Conservation (phyloP, 2,329 filamentous ascomycete genomes). For the Exophiala mesophila region DNA sequence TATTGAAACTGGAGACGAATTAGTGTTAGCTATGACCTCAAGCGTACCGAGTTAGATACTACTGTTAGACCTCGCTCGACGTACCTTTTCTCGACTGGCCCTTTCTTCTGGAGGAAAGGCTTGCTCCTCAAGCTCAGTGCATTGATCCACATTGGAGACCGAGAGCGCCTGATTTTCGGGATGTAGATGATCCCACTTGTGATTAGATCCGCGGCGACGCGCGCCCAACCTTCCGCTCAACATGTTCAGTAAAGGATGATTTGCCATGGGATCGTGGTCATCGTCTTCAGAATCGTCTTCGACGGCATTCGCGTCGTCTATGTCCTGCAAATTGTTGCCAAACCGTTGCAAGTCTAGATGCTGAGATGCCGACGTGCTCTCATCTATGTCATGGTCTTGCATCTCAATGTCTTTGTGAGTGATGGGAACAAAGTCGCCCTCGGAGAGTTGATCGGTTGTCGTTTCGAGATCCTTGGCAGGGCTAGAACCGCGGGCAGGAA, state of each 20-base stretch:
- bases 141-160: slow-evolving; percentile 46
- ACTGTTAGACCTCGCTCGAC: slow-evolving; percentile 10
- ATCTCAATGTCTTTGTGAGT: slow-evolving; percentile 25
- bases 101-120: slow-evolving; percentile 56
- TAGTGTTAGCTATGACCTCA: slow-evolving; percentile 1
- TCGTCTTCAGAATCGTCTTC: slow-evolving; percentile 25
- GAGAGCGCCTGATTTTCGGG: slow-evolving; percentile 72
- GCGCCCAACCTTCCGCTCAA: slow-evolving; percentile 25
- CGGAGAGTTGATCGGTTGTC: slow-evolving; percentile 14
- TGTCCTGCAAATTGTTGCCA: slow-evolving; percentile 19
- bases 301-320: slow-evolving; percentile 18
- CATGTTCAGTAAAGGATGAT: slow-evolving; percentile 26
- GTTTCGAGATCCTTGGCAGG: slow-evolving; percentile 17
- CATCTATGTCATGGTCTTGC: slow-evolving; percentile 15
- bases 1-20: slow-evolving; percentile 60
- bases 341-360: slow-evolving; percentile 22
- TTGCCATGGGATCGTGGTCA: slow-evolving; percentile 23
- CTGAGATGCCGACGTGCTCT: slow-evolving; percentile 6
- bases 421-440: slow-evolving; percentile 26
- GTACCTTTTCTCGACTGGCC: slow-evolving; percentile 57
- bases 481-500: not conserved
- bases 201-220: slow-evolving; percentile 22
- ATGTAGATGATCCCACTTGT: slow-evolving; percentile 54
- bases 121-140: slow-evolving; percentile 53
- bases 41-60: not conserved